Base-by-base conservation (phyloP, 257 asterid genomes). In the Parsonsia alboflavescens region DNA sequence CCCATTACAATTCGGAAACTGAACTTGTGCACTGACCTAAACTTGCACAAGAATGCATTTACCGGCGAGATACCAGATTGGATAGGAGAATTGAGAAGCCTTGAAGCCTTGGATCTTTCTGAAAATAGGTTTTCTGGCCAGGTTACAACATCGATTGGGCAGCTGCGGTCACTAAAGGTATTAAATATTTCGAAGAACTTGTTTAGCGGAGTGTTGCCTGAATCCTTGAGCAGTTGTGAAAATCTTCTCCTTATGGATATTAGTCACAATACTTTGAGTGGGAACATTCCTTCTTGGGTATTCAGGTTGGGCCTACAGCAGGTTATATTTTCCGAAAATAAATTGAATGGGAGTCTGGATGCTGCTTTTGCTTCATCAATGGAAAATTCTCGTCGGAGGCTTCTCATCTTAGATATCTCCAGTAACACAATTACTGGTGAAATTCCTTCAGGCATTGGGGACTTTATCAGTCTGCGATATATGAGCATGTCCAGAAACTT, bases 71-170 rank as follows among this genome's bases (percentile, higher is more conserved):
- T 91, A 42, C 92, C 94, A 54, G 83, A 84, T 48, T 93, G 97
- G 98, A 84, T 93, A 76, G 96, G 93, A 82, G 89, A 87, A 80
- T 76, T 93, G 93, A 82, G 85, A 74, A 85, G 87, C 79, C 92
- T 91, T 11, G 88, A 87, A 81, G 80, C 72, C 36, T 81, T 93
- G 24, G 97, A 93, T 73, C 78, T 93, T 66, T 89, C 98, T 22
- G 88, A 50, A 73, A 93, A 93, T 76, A 85, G 71, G 68, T 86
- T 93, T 53, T 85, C 86, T 6, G 95, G 96, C 19, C 76, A 73
- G 61, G 46, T 93, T 56, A 93, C 98, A 0, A 68, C 69, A 81
- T 87, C 96, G 5, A 62, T 88, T 16, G 88, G 86, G 76, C 83
- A 89, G 72, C 86, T 93, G 61, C 91, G 50, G 74, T 89, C 92